Base-by-base conservation (phyloP, 2,329 filamentous ascomycete genomes). In the Colletotrichum godetiae region DNA sequence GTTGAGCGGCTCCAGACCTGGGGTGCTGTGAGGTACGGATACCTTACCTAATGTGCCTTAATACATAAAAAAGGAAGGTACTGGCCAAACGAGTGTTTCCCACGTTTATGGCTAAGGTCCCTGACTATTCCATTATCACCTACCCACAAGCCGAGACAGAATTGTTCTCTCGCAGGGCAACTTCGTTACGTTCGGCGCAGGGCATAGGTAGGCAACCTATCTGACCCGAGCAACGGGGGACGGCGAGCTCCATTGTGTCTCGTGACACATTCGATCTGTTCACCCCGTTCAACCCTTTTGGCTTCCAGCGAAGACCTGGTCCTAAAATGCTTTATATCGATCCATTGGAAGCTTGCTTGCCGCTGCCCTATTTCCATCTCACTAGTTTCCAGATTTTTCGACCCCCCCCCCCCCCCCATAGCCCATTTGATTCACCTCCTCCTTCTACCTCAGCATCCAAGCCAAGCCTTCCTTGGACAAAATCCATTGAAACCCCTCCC, bases 221-320 rank as follows among this genome's bases (percentile, higher is more conserved):
- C 49, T 24, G 61, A 55, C 12, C 22, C 13, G 37, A 57, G 52
- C 15, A 56, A 58, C 69, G 69, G 69, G 37, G 49, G 24, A 46
- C 70, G 66, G 70, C 70, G 70, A 69, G 70, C 70, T 73, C 70
- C 66, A 69, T 59, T 64, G 59, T 31, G 66, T 73, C 70, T 73
- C 70, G 59, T 73, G 66, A 60, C 66, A 59, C 53, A 31, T 24
- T 46, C 29, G 53, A 19, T 56, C 24, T 22, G 12, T 56, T 29
- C 53, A 27, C 22, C 27, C 53, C 52, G 15, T 52, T 55, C 22
- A 63, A 64, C 66, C 55, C 59, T 55, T 46, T 35, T n/a, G 55
- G 22, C 22, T 33, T 59, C n/a, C 42, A 15, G 33, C 42, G 42
- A 11, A 49, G 42, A 49, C 42, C 42, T 49, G 19, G 42, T 19